Percentiles rank a stretch among this genome's conserved stretches.
These are phyloP conservation scores for Mycena venus DNA, from an alignment of 768 basidiomycete genomes.

Conservation along the genomic window DNA sequence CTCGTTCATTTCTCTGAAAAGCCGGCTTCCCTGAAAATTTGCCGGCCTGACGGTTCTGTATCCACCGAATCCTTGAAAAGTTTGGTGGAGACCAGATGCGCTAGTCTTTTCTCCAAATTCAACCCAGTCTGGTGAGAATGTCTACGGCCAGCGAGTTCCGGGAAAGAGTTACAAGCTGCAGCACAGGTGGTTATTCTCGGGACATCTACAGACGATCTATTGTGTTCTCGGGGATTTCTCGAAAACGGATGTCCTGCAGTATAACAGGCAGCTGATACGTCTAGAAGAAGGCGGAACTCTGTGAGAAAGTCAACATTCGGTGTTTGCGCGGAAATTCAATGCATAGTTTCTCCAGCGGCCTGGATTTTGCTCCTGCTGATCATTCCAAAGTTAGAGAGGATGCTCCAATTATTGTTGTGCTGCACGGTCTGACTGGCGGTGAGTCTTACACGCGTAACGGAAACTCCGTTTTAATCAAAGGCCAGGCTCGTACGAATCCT, in stretches of 20 bases:
- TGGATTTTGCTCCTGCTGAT: slow-evolving; percentile 73
- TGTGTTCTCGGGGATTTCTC: slow-evolving; percentile 74
- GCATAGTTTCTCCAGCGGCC: slow-evolving; percentile 56
- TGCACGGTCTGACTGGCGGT: slow-evolving; percentile 56
- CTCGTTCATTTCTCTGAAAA: slow-evolving; percentile 55
- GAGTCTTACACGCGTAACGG: neutral
- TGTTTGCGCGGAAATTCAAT: slow-evolving; percentile 11
- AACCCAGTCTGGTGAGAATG: slow-evolving; percentile 62
- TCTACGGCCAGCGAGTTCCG: too few species aligned
- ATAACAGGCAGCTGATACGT: slow-evolving; percentile 66
- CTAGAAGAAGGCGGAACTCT: slow-evolving; percentile 75
- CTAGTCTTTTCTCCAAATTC: slow-evolving; percentile 58
- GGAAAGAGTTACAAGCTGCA: too few species aligned
- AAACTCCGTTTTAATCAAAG: neutral
- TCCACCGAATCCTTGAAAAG: slow-evolving; percentile 54
- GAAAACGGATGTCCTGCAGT: slow-evolving; percentile 65
- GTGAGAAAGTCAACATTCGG: slow-evolving; percentile 52
- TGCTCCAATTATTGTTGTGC: slow-evolving; percentile 69
- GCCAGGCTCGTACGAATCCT: slow-evolving; percentile 90
- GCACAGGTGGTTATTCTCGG: slow-evolving; percentile 67
- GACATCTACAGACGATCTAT: slow-evolving; percentile 75
- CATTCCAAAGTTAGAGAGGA: slow-evolving; percentile 51
- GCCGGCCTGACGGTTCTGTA: slow-evolving; percentile 44
- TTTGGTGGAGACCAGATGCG: slow-evolving; percentile 56
- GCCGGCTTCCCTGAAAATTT: slow-evolving; percentile 52